phyloP scores from a whole-genome alignment of 2,329 filamentous ascomycete genomes.

The Pseudogymnoascus destructans region DNA sequence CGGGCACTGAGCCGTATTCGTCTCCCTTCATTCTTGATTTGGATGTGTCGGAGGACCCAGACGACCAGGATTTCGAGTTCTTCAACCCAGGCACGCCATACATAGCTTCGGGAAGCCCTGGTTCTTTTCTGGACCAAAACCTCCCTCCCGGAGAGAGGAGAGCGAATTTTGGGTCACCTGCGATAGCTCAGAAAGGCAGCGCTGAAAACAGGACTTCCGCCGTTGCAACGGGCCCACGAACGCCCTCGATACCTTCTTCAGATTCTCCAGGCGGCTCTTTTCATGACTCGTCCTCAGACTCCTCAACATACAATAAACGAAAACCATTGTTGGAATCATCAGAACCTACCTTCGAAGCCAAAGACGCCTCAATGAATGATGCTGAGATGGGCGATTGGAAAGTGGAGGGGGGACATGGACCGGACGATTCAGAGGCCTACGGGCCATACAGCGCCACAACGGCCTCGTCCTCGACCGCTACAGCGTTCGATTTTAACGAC shows the following conservation, averaged over 20 bases:
- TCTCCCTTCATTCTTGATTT: slow-evolving; percentile 27
- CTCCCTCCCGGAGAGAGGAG: slow-evolving; percentile 20
- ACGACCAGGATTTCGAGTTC: slow-evolving; percentile 28
- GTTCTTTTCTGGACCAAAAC: slow-evolving; percentile 24
- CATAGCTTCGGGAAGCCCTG: slow-evolving; percentile 22
- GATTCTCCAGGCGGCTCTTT: slow-evolving; percentile 29
- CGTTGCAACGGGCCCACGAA: slow-evolving; percentile 17
- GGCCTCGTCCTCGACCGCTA: slow-evolving; percentile 26
- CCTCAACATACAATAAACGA: slow-evolving; percentile 35
- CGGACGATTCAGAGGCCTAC: slow-evolving; percentile 30
- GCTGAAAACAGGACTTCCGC: slow-evolving; percentile 16
- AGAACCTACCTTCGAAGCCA: slow-evolving; percentile 30
- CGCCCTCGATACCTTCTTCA: slow-evolving; percentile 20
- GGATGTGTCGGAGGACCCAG: slow-evolving; percentile 25
- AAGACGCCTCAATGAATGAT: slow-evolving; percentile 34
- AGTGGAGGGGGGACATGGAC: slow-evolving; percentile 25
- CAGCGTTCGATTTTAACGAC: slow-evolving; percentile 30
- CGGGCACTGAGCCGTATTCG: slow-evolving; percentile 14
- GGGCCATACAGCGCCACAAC: slow-evolving; percentile 28
- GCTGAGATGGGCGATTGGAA: slow-evolving; percentile 34
- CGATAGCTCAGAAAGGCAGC: slow-evolving; percentile 20
- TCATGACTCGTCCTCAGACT: slow-evolving; percentile 40
- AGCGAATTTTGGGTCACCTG: slow-evolving; percentile 20
- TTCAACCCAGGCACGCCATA: slow-evolving; percentile 26
- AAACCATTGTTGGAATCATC: slow-evolving; percentile 35